These are phyloP conservation scores for Lentinula guzmanii DNA, from an alignment of 768 basidiomycete species.

Conservation along the genomic window DNA sequence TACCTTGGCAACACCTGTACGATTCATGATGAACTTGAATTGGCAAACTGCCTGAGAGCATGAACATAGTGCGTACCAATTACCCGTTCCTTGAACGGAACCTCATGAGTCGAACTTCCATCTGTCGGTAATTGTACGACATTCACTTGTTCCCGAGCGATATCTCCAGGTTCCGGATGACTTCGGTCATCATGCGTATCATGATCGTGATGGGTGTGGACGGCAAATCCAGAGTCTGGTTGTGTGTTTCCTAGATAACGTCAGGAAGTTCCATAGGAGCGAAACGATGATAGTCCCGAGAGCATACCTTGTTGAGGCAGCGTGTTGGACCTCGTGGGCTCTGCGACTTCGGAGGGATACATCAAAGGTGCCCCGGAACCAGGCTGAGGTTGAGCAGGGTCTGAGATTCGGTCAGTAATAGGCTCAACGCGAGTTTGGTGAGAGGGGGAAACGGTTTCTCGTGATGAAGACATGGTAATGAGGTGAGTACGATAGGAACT, in stretches of 20 bases:
- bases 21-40: not conserved
- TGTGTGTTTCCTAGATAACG: not conserved
- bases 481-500: not conserved
- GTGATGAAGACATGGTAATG: not conserved
- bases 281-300: not conserved
- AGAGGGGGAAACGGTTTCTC: not conserved
- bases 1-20: not conserved
- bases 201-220: not conserved
- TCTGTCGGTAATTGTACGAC: not conserved
- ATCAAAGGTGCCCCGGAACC: not conserved
- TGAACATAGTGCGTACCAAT: not conserved
- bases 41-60: not conserved
- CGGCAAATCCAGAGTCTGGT: not conserved
- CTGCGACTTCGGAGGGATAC: not conserved
- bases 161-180: not conserved
- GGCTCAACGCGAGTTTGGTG: not conserved
- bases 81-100: constrained; percentile 3
- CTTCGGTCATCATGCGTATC: not conserved
- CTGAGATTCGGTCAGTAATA: not conserved
- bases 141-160: not conserved
- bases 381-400: not conserved
- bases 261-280: not conserved
- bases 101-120: not conserved
- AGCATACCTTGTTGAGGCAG: constrained; percentile 1
- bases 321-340: not conserved